Base-by-base conservation (phyloP, 768 basidiomycete species). In the Kwoniella dejecticola region DNA sequence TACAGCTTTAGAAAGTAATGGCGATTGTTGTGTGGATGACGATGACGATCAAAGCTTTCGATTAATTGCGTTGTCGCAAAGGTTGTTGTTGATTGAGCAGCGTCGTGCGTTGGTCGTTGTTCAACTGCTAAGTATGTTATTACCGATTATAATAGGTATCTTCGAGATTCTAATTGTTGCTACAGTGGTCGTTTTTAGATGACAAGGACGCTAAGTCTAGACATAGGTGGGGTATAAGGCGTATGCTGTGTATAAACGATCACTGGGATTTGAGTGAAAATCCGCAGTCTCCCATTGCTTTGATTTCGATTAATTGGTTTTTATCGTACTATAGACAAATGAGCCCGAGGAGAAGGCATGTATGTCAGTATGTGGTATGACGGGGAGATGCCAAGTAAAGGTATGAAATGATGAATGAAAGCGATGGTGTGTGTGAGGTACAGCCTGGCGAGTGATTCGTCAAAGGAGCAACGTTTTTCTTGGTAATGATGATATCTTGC, bases 191-290 rank as follows among this genome's bases (percentile, higher is more conserved):
- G 12, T 7, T 13, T 19, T 13, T 17, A 38, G 17, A 13, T 12
- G 19, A 13, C 41, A 42, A 42, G 17, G 36, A 8, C 36, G 36
- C 8, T 38, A 8, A 38, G 10, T 42, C 11, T 42, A 13, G 21
- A 48, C 29, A 13, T 21, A 24, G 27, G 8, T 13, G 5, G 48
- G 27, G 48, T 31, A 50, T 50, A 15, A 30, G 26, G 26, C 10
- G 19, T 27, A n/a, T 31, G 48, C 48, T 50, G 48, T 50, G 48
- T 50, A 31, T 50, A 31, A n/a, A n/a, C n/a, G n/a, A 0, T 26
- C 13, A 29, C 29, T 26, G 0, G 17, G 11, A 45, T 21, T n/a
- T 23, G 24, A 10, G 23, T 15, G 24, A 23, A 27, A 27, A 27
- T 47, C 46, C 46, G 46, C 46, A 47, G 46, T 47, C 24, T 24